Percentiles rank a stretch among this genome's conserved stretches.
phyloP scores from a whole-genome alignment of 768 basidiomycete species.

The Cantharellus anzutake region DNA sequence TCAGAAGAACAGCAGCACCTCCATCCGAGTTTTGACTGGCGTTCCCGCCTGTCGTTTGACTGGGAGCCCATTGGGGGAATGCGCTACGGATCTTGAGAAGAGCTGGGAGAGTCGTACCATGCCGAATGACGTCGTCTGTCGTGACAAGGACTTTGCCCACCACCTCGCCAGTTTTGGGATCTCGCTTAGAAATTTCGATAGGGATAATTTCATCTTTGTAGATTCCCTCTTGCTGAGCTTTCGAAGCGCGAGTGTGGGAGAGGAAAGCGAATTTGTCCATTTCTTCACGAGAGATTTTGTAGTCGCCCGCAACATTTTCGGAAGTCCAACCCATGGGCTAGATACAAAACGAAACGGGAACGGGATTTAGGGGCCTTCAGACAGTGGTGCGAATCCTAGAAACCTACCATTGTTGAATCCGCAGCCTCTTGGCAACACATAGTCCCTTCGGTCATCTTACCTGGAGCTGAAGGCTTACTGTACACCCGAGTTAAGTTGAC shows the following conservation, averaged over 20 bases:
- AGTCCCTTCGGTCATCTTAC: slow-evolving; percentile 11
- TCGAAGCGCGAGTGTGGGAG: slow-evolving; percentile 65
- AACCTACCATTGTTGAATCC: slow-evolving; percentile 10
- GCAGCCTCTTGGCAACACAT: slow-evolving; percentile 12
- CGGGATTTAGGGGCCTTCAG: not conserved
- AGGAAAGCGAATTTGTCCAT: slow-evolving; percentile 47
- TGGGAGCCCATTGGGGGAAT: slow-evolving; percentile 66
- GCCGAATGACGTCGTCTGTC: slow-evolving; percentile 57
- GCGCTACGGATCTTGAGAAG: slow-evolving; percentile 49
- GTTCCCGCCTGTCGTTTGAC: slow-evolving; percentile 65
- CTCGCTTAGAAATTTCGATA: slow-evolving; percentile 20
- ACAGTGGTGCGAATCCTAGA: not conserved
- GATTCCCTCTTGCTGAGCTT: slow-evolving; percentile 44
- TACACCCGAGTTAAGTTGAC: not conserved
- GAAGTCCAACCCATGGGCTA: slow-evolving; percentile 82
- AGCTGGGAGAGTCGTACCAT: slow-evolving; percentile 47
- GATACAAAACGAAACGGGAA: no score
- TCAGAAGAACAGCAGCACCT: slow-evolving; percentile 61
- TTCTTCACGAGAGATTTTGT: slow-evolving; percentile 46
- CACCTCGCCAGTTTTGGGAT: slow-evolving; percentile 9
- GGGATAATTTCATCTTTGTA: slow-evolving; percentile 59
- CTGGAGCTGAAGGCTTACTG: not conserved
- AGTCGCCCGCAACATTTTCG: slow-evolving; percentile 68
- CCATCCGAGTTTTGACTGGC: slow-evolving; percentile 77
- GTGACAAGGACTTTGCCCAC: slow-evolving; percentile 26